Evolutionary conservation across 352 stramenopile species (phyloP).

Genomic region (Phytophthora cryptogea): DNA sequence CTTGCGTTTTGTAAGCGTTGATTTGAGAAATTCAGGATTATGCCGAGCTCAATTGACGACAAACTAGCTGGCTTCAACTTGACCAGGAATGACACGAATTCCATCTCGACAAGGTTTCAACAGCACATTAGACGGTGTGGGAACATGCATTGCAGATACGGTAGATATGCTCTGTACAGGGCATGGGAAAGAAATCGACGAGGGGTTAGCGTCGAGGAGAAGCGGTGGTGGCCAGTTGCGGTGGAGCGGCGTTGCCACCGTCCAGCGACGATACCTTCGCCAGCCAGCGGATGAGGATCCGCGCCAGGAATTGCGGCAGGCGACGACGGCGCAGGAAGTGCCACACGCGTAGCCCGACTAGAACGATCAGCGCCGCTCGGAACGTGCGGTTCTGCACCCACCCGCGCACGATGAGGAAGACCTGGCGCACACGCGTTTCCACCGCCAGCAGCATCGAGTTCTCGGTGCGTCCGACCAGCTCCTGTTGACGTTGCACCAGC

Average conservation of each 20-base stretch:
- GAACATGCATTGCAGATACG: constrained; percentile 16
- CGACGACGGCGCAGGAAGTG: constrained; percentile 50
- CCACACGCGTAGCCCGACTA: constrained; percentile 56
- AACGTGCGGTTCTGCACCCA: constrained; percentile 60
- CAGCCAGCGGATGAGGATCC: constrained; percentile 66
- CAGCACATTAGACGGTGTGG: not conserved
- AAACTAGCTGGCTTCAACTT: constrained; percentile 23
- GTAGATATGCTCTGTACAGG: constrained; percentile 12
- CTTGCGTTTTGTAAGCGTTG: constrained; percentile 22
- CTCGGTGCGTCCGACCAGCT: constrained; percentile 40
- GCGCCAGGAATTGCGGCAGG: constrained; percentile 63
- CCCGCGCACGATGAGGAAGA: constrained; percentile 36
- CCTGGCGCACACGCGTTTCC: constrained; percentile 43
- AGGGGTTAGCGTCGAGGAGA: constrained; percentile 13
- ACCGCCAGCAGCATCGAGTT: constrained; percentile 50
- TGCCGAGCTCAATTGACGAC: constrained; percentile 20
- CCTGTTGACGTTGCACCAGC: constrained; percentile 39
- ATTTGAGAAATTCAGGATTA: constrained; percentile 9
- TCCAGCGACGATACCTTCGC: constrained; percentile 61
- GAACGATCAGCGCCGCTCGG: constrained; percentile 54
- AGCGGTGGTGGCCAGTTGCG: constrained; percentile 10
- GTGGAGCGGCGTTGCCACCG: not conserved
- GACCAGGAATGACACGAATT: not conserved
- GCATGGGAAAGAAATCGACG: constrained; percentile 5
- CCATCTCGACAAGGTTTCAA: not conserved